Evolutionary conservation across 352 stramenopile genomes (phyloP), one percentile per base, ranked within the genome.

Genomic region (Plasmopara viticola): DNA sequence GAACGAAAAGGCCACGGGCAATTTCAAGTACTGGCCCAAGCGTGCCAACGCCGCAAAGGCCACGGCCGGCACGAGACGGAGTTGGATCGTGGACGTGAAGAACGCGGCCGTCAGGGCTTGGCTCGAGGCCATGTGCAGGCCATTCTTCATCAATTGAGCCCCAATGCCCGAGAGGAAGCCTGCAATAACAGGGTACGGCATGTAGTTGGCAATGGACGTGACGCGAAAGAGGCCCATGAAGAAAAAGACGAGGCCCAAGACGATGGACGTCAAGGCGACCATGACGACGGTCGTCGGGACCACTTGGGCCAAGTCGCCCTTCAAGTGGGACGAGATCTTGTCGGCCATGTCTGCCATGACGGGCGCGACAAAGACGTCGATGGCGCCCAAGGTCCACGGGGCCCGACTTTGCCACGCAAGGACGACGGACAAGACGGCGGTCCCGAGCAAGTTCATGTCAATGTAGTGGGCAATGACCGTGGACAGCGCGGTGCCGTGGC

Each of bases 121-220:
- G 43, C 70, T 78, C 0, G 82, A 75, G 0, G 79, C 80, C 75
- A 90, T 87, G 60, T 92, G 77, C 41, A 92, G 64, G 30, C 82
- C 82, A 56, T 92, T 88, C 43, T 79, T 83, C 52, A 92, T 78
- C 33, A 92, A 57, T 14, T 87, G 70, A 0, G 74, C 82, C 44
- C 82, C 82, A 49, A 92, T 88, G 9, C 82, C 82, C 7, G 82
- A 88, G 3, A 92, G 56, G 52, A 92, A 92, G 0, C 82, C 82
- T 10, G 82, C 76, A 64, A 92, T 90, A 2, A 92, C 78, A 46
- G 82, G 82, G 40, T 87, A 92, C 37, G 82, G 82, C 66, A 90
- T 87, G 60, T 92, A 92, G 49, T 92, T 89, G 8, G 80, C 77
- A 53, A 90, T 85, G 0, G 78, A 86, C 20, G 82, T 90, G 39